Base-by-base conservation (phyloP, 2,329 filamentous ascomycete species). In the Hypoxylon sp. region DNA sequence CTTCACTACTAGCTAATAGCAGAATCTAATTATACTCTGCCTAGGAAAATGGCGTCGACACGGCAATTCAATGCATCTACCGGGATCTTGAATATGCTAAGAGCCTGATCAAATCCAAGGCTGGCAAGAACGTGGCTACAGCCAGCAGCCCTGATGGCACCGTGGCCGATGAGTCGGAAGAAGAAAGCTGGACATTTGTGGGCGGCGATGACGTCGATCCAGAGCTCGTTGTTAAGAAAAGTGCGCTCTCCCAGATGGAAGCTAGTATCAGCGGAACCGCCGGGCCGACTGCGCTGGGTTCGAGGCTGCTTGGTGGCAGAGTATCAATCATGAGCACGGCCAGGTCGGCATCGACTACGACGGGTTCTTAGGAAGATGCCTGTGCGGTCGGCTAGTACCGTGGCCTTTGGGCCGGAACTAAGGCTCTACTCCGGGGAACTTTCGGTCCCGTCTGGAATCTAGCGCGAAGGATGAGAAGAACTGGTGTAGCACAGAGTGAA, bases 41-140 rank as follows among this genome's bases (percentile, higher is more conserved):
- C 29, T 51, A 96, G 91, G 95, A 99, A 78, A 89, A 93, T 70
- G 96, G 96, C 34, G 94, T 97, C n/a, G 89, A 91, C 50, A 91
- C 86, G 4, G 96, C 95, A 5, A 96, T 98, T 67, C 92, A 97
- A 78, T 92, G 89, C 65, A 92, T 99, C 61, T 99, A 98, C 77
- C 91, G 96, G 43, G 95, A 98, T 77, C 85, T 98, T 60, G 96
- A 98, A 76, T 97, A 97, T 74, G 94, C 96, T 37, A 92, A 88
- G 78, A 91, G 90, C 14, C 83, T 98, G 46, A 91, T 97, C 77
- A 92, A 91, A 78, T 87, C 82, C 61, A 87, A 87, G 77, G 79
- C 81, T 1, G 82, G 81, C 67, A 87, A 86, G 78, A 89, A 82
- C 60, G 77, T 74, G 45, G 71, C 71, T n/a, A 76, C 79, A 43